Evolutionary conservation across 2,329 filamentous ascomycete species (phyloP).

Genomic region (Bipolaris victoriae): DNA sequence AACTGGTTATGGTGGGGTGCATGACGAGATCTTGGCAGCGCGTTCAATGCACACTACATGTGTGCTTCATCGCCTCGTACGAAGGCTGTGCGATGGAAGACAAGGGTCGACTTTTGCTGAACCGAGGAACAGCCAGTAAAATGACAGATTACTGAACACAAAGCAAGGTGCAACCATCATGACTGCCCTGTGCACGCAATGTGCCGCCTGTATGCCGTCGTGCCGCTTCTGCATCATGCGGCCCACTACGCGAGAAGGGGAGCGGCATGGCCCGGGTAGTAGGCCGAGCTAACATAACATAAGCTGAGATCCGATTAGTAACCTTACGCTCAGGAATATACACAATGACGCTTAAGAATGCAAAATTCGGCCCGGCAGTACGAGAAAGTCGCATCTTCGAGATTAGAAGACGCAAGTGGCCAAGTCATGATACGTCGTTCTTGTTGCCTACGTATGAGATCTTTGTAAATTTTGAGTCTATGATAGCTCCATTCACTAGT

Average conservation of each 20-base stretch:
- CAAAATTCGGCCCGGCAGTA: background rate
- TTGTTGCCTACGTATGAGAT: background rate
- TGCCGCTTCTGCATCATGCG: background rate
- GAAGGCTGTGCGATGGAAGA: background rate
- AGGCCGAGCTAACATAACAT: background rate
- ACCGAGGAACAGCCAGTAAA: background rate
- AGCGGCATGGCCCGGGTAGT: background rate
- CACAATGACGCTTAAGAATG: background rate
- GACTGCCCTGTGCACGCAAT: background rate
- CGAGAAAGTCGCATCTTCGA: background rate
- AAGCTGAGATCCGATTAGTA: slow-evolving; percentile 11
- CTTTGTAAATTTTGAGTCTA: background rate
- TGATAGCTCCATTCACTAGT: background rate
- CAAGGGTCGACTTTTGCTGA: background rate
- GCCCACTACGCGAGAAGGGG: background rate
- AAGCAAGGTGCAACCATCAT: background rate
- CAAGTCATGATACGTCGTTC: background rate
- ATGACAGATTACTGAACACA: background rate
- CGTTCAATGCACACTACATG: background rate
- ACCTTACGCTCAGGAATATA: background rate
- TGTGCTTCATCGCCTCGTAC: background rate
- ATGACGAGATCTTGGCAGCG: background rate
- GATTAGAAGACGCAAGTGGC: background rate
- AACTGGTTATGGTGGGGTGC: background rate
- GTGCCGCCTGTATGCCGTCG: background rate